Base-by-base conservation (phyloP, 805 yeast species). In the Ogataea pignaliae region DNA sequence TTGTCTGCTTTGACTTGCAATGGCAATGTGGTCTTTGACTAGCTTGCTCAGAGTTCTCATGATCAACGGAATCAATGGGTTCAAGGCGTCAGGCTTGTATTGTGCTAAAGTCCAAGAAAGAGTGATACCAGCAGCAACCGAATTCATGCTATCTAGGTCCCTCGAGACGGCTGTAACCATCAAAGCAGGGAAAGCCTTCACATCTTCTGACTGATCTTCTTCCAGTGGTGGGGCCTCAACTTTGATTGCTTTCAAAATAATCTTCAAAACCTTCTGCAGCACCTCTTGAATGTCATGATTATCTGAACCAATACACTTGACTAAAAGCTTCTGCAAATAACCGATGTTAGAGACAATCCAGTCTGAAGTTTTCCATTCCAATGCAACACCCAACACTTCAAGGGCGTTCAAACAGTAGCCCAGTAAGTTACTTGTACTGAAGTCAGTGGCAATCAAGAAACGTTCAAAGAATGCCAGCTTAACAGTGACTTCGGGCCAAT, bases 401-500 rank as follows among this genome's bases (percentile, higher is more conserved):
- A 95, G 66, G 0, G 99, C 96, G 65, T 93, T 95, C 56, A 90
- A 70, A 53, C 96, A 86, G 53, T 85, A 84, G 2, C 89, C 88
- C 18, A 88, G 61, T 34, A 85, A 73, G 47, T 82, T 82, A 31
- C 80, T 75, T 12, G 88, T 76, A 32, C 75, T 78, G 45, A 85
- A 69, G 51, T 91, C 97, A 44, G 87, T 81, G 29, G 87, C 81
- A 15, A 86, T 79, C 42, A 93, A 67, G 55, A 89, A 87, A 50
- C 93, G 81, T 53, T 93, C 99, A 59, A 93, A 93, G 63, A 87
- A 89, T 1, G 83, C 77, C 30, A 93, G 70, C 54, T 88, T 88
- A 15, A 93, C 89, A n/a, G 83, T 76, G 7, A 88, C 95, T 52
- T 88, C 96, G 0, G 88, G 75, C 98, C 98, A 91, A 48, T 78